Base-by-base conservation (phyloP, 257 asterid genomes). In the Petunia secreta region DNA sequence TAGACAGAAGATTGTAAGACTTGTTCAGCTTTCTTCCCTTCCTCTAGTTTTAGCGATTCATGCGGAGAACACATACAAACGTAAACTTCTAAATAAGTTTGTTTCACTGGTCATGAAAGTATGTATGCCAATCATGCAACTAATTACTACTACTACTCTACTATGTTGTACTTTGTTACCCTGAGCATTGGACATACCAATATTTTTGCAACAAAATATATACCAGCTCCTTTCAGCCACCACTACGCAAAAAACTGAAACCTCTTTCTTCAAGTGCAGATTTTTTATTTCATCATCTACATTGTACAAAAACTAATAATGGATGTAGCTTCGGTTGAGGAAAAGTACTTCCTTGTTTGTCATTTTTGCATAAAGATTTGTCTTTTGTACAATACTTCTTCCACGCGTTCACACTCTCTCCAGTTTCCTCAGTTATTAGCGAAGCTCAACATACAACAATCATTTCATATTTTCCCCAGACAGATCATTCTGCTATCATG, bases 21-120 rank as follows among this genome's bases (percentile, higher is more conserved):
- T 83, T 10, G 52, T 87, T 90, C 83, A 81, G 67, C 74, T 77
- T 38, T 86, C 39, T 85, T 86, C 89, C 85, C 87, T 85, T 87
- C 96, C 94, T 87, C 90, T 86, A 63, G 68, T 91, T 90, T 83
- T 52, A 43, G 75, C 86, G 8, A 46, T 79, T 81, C 13, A 74
- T 80, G 15, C 78, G 93, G 87, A 65, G 43, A 7, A 5, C 1
- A 25, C 77, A 48, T 25, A 48, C 10, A 71, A 46, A 71, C 36
- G 60, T 48, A 5, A 71, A 71, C 44, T 48, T 71, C 3, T 10
- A 48, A 9, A 52, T 52, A 14, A 52, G 10, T 52, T 63, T 36
- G 43, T 36, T 63, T 63, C 16, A 55, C 5, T 55, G 62, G 62
- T 55, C 62, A 55, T 55, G 14, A 55, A 9, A 54, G 59, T 10